A percentile compares a stretch with the other conserved stretches of the same genome.
These are phyloP conservation scores for Parafenestella ontariensis DNA, from an alignment of 2,329 filamentous ascomycete genomes.

Conservation along the genomic window DNA sequence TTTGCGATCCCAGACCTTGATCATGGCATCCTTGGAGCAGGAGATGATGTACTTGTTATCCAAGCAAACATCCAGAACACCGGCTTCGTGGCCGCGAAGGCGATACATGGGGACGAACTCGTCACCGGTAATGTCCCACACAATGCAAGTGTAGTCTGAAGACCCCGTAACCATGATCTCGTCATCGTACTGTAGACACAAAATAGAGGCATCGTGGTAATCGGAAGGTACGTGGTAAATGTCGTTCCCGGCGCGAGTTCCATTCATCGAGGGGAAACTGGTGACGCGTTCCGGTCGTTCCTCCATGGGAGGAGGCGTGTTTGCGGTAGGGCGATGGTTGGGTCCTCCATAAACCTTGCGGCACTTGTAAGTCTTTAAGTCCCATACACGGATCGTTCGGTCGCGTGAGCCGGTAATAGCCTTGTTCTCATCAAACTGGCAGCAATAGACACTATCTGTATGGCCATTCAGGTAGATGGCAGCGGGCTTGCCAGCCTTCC, in stretches of 20 bases:
- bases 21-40: slow-evolving; percentile 93
- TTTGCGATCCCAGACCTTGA: slow-evolving; percentile 91
- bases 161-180: slow-evolving; percentile 93
- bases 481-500: slow-evolving; percentile 78
- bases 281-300: slow-evolving; percentile 54
- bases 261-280: slow-evolving; percentile 55
- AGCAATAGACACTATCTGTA: slow-evolving; percentile 94
- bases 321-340: slow-evolving; percentile 63
- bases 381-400: slow-evolving; percentile 94
- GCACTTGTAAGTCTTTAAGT: slow-evolving; percentile 87
- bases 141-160: slow-evolving; percentile 88
- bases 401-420: slow-evolving; percentile 97
- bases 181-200: slow-evolving; percentile 94
- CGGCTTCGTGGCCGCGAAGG: slow-evolving; percentile 79
- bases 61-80: slow-evolving; percentile 92
- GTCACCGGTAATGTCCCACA: slow-evolving; percentile 86
- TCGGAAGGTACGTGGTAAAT: slow-evolving; percentile 56
- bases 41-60: slow-evolving; percentile 93
- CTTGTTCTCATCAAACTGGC: slow-evolving; percentile 97
- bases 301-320: slow-evolving; percentile 53
- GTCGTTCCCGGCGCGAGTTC: slow-evolving; percentile 53
- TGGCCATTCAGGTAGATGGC: slow-evolving; percentile 93
- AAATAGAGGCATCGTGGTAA: slow-evolving; percentile 89
- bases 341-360: slow-evolving; percentile 83
- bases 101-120: slow-evolving; percentile 70